phyloP scores from a whole-genome alignment of 2,329 filamentous ascomycete genomes.

The Clonostachys rhizophaga region DNA sequence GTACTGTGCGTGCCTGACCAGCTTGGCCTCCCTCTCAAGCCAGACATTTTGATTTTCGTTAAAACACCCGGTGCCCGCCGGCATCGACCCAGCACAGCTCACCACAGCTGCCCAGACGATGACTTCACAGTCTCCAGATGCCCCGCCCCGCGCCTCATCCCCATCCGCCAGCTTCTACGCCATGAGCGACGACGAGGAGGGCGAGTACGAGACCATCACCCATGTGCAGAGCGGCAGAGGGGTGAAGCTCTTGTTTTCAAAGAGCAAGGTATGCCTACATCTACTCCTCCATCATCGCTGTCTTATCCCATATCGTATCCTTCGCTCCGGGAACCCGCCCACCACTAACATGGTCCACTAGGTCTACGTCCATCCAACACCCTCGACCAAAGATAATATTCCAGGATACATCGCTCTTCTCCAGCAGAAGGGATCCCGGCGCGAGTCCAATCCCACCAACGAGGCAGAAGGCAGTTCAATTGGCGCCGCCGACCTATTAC shows the following conservation, averaged over 20 bases:
- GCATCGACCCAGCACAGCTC: too few species aligned
- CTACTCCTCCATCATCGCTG: background rate
- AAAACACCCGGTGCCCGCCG: too few species aligned
- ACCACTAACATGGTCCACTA: slow-evolving; percentile 22
- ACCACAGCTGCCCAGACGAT: background rate
- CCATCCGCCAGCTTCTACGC: slow-evolving; percentile 90
- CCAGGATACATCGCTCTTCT: slow-evolving; percentile 88
- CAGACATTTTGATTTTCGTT: too few species aligned
- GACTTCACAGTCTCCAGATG: slow-evolving; percentile 1
- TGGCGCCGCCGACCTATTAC: slow-evolving; percentile 68
- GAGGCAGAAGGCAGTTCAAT: slow-evolving; percentile 28
- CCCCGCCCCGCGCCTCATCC: slow-evolving; percentile 47
- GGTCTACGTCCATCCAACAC: slow-evolving; percentile 95
- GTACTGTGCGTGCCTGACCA: too few species aligned
- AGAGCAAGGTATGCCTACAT: slow-evolving; percentile 74
- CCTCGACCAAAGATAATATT: slow-evolving; percentile 93
- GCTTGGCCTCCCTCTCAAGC: too few species aligned
- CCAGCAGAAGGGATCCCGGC: slow-evolving; percentile 68
- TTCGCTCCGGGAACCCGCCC: background rate
- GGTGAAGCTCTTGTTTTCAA: slow-evolving; percentile 90
- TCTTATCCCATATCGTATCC: background rate
- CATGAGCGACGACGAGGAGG: slow-evolving; percentile 93
- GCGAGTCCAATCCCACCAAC: slow-evolving; percentile 18
- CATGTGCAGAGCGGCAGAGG: slow-evolving; percentile 72
- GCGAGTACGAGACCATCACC: slow-evolving; percentile 89